Conservation (phyloP, 106 monocot genomes). For the Gastrodia elata region DNA sequence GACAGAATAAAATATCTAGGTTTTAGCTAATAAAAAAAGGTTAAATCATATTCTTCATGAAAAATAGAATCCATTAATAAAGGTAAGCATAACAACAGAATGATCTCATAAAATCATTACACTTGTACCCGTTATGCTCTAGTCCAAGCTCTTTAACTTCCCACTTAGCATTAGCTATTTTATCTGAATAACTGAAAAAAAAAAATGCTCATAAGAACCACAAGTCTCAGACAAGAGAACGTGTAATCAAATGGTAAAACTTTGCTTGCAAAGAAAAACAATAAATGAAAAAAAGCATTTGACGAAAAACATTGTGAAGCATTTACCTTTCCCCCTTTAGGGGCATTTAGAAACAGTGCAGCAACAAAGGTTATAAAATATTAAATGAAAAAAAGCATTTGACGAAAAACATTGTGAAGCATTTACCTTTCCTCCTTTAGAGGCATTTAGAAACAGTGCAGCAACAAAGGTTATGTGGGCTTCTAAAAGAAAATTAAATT, state of each 20-base stretch:
- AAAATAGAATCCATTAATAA: not conserved
- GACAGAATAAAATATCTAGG: not conserved
- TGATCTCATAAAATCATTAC: not conserved
- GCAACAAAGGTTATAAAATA: too few relatives aligned
- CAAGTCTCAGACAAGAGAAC: not conserved
- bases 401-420: too few relatives aligned
- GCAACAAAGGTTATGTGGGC: too few relatives aligned
- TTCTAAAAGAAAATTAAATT: too few relatives aligned
- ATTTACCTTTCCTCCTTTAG: too few relatives aligned
- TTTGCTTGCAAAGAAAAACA: not conserved
- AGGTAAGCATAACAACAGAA: not conserved
- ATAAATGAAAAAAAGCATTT: too few relatives aligned
- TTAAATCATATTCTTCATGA: not conserved
- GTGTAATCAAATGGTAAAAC: not conserved
- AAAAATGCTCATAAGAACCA: constrained; percentile 1
- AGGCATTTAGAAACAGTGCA: too few relatives aligned
- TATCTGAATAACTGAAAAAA: constrained; percentile 64
- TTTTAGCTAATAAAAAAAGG: not conserved
- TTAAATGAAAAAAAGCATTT: too few relatives aligned
- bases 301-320: too few relatives aligned
- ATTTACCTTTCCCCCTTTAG: too few relatives aligned
- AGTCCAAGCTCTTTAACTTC: constrained; percentile 97
- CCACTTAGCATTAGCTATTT: constrained; percentile 89
- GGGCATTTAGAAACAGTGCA: too few relatives aligned
- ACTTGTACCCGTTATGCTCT: constrained; percentile 81